These are phyloP conservation scores for Lichtheimia ornata DNA, from an alignment of 371 early-diverging fungal species.

Conservation along the genomic window DNA sequence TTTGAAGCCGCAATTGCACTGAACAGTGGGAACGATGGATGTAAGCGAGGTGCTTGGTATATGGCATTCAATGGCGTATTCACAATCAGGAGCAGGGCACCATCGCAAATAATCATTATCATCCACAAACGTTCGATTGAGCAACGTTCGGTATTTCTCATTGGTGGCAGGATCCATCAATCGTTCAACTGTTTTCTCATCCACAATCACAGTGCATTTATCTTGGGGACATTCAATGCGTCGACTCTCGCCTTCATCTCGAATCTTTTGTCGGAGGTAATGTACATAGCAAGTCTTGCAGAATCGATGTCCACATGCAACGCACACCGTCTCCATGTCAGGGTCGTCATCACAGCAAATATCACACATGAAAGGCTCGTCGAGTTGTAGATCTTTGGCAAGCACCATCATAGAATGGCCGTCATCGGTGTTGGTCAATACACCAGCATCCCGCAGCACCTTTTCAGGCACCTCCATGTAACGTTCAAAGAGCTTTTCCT, in stretches of 20 bases:
- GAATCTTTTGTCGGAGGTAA: conserved; percentile 84
- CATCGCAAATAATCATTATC: conserved; percentile 81
- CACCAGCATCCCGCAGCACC: conserved; percentile 73
- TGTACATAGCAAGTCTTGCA: conserved; percentile 84
- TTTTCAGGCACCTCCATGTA: conserved; percentile 82
- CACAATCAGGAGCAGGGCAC: conserved; percentile 97
- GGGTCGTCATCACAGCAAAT: conserved; percentile 82
- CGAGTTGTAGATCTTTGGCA: conserved; percentile 25
- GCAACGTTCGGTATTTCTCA: conserved; percentile 73
- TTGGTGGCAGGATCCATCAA: conserved; percentile 55
- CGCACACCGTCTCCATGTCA: conserved; percentile 63
- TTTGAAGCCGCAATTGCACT: conserved; percentile 74
- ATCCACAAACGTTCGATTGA: conserved; percentile 88
- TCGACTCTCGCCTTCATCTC: conserved; percentile 84
- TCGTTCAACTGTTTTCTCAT: conserved; percentile 73
- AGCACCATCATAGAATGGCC: conserved; percentile 22
- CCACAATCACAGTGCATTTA: conserved; percentile 81
- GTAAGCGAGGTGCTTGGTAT: conserved; percentile 69
- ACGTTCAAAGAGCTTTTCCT: conserved; percentile 86
- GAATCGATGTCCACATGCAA: conserved; percentile 86
- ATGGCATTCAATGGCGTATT: conserved; percentile 90
- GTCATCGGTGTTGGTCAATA: conserved; percentile 42
- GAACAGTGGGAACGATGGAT: conserved; percentile 84
- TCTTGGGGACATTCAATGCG: conserved; percentile 83
- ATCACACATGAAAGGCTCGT: conserved; percentile 74